A percentile compares a stretch with the other conserved stretches of the same genome.
Conservation (phyloP, 2,329 filamentous ascomycete species). For the Hymenoscyphus linearis region DNA sequence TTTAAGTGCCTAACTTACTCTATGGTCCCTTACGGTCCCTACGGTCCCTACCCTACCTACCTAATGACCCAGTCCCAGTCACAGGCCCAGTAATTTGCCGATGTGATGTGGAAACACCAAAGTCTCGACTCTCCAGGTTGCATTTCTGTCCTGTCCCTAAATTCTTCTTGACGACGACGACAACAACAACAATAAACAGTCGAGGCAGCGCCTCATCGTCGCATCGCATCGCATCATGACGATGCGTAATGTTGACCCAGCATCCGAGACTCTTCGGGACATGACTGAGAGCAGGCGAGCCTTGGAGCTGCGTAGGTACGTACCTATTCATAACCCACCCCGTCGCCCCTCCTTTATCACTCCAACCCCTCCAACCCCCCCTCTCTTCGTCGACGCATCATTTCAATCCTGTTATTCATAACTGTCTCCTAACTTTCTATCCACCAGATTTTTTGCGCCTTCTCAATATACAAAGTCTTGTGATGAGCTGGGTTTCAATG, state of each 20-base stretch:
- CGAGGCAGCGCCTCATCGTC: background rate
- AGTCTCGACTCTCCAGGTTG: no score
- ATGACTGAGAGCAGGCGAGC: constrained; percentile 22
- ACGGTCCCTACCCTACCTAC: no score
- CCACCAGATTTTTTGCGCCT: constrained; percentile 27
- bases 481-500: constrained; percentile 20
- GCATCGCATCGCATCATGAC: no score
- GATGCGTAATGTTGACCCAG: background rate
- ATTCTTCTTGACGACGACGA: background rate
- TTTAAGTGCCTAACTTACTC: no score
- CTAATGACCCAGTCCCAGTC: no score
- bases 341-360: no score
- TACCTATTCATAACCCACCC: background rate
- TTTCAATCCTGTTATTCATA: no score
- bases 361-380: background rate
- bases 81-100: no score
- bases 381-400: no score
- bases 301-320: constrained; percentile 29
- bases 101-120: no score
- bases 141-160: background rate
- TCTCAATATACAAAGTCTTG: constrained; percentile 6
- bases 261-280: background rate
- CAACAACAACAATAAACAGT: background rate
- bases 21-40: no score
- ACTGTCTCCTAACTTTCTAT: background rate